These are phyloP conservation scores for Leccinum boreale DNA, from an alignment of 768 basidiomycete genomes.

Conservation along the genomic window DNA sequence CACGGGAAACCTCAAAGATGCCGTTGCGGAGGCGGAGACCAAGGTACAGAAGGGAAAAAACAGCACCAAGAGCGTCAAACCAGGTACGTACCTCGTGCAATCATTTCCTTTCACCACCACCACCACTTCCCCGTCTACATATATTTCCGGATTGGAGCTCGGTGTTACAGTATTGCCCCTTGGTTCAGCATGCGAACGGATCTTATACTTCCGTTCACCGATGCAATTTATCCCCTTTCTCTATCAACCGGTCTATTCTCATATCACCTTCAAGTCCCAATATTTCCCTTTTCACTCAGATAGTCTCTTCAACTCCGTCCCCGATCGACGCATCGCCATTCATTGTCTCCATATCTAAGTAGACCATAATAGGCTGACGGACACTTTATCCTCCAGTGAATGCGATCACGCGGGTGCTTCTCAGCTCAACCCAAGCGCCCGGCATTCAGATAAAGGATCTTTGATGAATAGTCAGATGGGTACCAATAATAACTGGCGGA, in stretches of 20 bases:
- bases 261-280: background rate
- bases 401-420: slow-evolving; percentile 72
- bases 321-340: slow-evolving; percentile 13
- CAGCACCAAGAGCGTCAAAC: slow-evolving; percentile 42
- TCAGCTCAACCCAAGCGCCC: slow-evolving; percentile 87
- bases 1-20: slow-evolving; percentile 65
- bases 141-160: background rate
- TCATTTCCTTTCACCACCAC: background rate
- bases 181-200: background rate
- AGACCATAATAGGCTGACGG: slow-evolving; percentile 12
- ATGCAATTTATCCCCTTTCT: background rate
- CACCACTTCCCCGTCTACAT: background rate
- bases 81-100: slow-evolving; percentile 29
- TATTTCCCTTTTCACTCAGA: background rate
- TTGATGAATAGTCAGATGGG: slow-evolving; percentile 30
- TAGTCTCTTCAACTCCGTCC: slow-evolving; percentile 7
- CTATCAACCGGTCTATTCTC: background rate
- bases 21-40: slow-evolving; percentile 34
- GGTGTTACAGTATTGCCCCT: background rate
- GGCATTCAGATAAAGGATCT: slow-evolving; percentile 83
- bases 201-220: background rate
- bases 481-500: background rate
- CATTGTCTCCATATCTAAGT: background rate
- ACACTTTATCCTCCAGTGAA: slow-evolving; percentile 45
- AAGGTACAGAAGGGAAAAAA: slow-evolving; percentile 38